These are phyloP conservation scores for Caryopteris hybrid DNA, from an alignment of 305 asterid species.

Conservation along the genomic window DNA sequence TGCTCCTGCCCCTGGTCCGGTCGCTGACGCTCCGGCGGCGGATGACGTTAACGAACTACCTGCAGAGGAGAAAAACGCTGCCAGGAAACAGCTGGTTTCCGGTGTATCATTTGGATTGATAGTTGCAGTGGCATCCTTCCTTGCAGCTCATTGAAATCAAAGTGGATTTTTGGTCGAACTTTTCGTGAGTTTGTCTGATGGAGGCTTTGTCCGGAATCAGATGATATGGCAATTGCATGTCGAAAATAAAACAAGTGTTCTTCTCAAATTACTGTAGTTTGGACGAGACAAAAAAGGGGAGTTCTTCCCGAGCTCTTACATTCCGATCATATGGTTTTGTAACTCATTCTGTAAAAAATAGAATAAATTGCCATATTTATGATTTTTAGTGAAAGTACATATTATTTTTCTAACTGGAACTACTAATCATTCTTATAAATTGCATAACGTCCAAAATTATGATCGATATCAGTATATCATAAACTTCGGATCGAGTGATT, in stretches of 20 bases:
- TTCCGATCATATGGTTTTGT: neutral
- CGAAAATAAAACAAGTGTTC: slow-evolving; percentile 6
- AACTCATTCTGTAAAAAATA: neutral
- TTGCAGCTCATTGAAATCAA: slow-evolving; percentile 19
- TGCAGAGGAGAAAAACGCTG: slow-evolving; percentile 2
- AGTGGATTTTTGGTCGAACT: neutral
- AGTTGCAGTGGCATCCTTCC: slow-evolving; percentile 16
- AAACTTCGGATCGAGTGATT: no score
- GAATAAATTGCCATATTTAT: slow-evolving; percentile 11
- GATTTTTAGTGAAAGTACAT: neutral
- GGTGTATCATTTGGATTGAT: slow-evolving; percentile 23
- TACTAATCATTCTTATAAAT: no score
- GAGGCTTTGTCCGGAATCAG: neutral
- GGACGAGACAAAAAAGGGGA: neutral
- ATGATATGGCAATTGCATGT: neutral
- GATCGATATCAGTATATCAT: no score
- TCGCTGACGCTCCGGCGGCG: slow-evolving; percentile 17
- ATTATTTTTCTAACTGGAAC: neutral
- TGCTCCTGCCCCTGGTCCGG: slow-evolving; percentile 23
- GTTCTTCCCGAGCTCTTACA: neutral
- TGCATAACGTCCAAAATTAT: no score
- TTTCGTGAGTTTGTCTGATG: neutral
- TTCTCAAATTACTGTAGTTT: neutral
- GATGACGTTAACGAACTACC: neutral
- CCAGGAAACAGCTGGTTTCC: slow-evolving; percentile 10